Evolutionary conservation across 116 monocot genomes (phyloP).

Genomic region (Phalaenopsis hybrid): DNA sequence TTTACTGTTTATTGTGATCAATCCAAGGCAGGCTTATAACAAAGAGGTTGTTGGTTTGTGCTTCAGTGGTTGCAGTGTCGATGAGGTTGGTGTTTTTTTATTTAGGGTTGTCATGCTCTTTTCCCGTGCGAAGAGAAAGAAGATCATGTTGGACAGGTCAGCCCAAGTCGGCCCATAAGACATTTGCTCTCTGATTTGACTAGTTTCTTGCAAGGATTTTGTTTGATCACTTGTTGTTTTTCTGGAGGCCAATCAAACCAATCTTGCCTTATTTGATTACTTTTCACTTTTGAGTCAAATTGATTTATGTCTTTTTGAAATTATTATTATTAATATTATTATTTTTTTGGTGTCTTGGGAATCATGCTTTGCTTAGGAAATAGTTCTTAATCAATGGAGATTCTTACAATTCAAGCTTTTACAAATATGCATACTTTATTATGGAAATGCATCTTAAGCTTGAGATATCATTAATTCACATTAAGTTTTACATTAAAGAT

Average conservation of each 20-base stretch:
- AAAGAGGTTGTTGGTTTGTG: too few relatives aligned
- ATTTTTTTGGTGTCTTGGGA: neutral
- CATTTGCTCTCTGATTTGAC: neutral
- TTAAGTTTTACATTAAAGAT: neutral
- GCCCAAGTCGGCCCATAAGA: neutral
- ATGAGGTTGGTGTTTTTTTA: too few relatives aligned
- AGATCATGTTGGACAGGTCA: neutral
- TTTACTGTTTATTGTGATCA: too few relatives aligned
- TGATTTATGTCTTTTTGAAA: neutral
- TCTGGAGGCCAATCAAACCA: neutral
- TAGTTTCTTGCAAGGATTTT: neutral
- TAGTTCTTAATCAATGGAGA: neutral
- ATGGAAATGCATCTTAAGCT: neutral
- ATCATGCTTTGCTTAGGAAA: neutral
- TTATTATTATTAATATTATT: neutral
- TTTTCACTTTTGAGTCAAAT: neutral
- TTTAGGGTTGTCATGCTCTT: neutral
- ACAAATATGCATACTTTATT: neutral
- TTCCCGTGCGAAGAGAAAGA: neutral
- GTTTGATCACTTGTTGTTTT: neutral
- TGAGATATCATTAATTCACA: neutral
- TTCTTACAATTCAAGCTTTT: conserved; percentile 1
- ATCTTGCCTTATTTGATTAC: neutral
- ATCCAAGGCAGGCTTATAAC: too few relatives aligned
- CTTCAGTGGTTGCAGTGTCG: too few relatives aligned